Conservation (phyloP, 2,329 filamentous ascomycete species). For the Pestalotiopsis sp. region DNA sequence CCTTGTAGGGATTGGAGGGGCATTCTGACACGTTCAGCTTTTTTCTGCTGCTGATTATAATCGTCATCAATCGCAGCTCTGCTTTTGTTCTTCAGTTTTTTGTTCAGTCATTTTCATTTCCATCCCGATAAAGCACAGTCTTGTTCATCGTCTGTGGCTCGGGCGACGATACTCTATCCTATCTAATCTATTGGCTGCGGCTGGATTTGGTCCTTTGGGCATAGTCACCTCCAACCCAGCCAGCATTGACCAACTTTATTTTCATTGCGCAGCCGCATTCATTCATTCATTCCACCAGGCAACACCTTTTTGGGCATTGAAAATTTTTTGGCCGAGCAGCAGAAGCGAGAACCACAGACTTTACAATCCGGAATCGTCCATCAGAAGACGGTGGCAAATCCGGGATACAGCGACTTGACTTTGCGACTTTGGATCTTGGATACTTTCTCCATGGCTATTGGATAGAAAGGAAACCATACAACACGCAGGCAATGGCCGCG, state of each 20-base stretch:
- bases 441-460: neutral
- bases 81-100: neutral
- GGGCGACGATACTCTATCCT: neutral
- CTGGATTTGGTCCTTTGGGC: neutral
- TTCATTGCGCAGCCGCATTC: neutral
- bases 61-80: neutral
- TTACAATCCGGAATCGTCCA: neutral
- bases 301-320: neutral
- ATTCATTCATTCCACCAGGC: neutral
- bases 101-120: neutral
- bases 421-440: neutral
- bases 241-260: neutral
- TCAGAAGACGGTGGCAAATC: neutral
- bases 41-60: neutral
- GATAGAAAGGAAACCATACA: neutral
- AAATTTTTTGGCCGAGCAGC: neutral
- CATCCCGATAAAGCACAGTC: neutral
- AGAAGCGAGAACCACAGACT: neutral
- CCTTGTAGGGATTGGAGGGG: neutral
- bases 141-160: neutral
- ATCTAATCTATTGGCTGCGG: too few relatives aligned
- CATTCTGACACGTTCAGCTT: neutral
- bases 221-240: neutral
- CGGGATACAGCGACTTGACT: neutral
- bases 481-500: slow-evolving; percentile 1